phyloP scores from a whole-genome alignment of 2,329 filamentous ascomycete genomes.

The Pseudocercospora fijiensis region DNA sequence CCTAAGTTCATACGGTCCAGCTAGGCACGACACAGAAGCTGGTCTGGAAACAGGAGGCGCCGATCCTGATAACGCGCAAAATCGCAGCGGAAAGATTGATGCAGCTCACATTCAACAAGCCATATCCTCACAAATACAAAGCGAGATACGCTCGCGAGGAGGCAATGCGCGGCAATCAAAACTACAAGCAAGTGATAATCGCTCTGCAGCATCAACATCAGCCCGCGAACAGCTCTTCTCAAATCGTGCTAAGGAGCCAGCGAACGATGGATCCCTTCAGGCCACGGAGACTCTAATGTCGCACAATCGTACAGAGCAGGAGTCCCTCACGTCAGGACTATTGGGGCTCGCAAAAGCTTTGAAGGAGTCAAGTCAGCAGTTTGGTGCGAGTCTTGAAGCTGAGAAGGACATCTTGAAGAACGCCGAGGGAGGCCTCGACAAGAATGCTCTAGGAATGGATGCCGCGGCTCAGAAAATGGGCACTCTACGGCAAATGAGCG shows the following conservation, averaged over 20 bases:
- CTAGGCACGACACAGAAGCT: constrained; percentile 34
- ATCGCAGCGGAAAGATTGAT: neutral
- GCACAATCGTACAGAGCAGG: constrained; percentile 77
- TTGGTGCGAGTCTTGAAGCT: constrained; percentile 70
- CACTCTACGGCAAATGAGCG: constrained; percentile 72
- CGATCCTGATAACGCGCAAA: neutral
- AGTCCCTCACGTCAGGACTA: constrained; percentile 77
- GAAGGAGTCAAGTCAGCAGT: constrained; percentile 70
- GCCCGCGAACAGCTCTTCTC: constrained; percentile 42
- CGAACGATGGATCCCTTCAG: constrained; percentile 24
- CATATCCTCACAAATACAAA: constrained; percentile 17
- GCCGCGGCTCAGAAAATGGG: constrained; percentile 76
- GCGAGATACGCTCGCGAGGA: constrained; percentile 32
- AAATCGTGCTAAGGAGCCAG: constrained; percentile 23
- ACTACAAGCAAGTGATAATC: constrained; percentile 29
- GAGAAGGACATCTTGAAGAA: constrained; percentile 69
- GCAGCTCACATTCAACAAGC: constrained; percentile 18
- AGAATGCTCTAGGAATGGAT: constrained; percentile 73
- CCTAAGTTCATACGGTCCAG: constrained; percentile 45
- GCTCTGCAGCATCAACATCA: constrained; percentile 35
- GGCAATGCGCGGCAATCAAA: constrained; percentile 8
- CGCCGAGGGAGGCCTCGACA: constrained; percentile 73
- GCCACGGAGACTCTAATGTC: constrained; percentile 68
- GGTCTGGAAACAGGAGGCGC: constrained; percentile 28
- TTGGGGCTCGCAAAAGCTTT: constrained; percentile 74